Evolutionary conservation across 805 yeast species (phyloP).

Genomic region (Pichia ethanolica): DNA sequence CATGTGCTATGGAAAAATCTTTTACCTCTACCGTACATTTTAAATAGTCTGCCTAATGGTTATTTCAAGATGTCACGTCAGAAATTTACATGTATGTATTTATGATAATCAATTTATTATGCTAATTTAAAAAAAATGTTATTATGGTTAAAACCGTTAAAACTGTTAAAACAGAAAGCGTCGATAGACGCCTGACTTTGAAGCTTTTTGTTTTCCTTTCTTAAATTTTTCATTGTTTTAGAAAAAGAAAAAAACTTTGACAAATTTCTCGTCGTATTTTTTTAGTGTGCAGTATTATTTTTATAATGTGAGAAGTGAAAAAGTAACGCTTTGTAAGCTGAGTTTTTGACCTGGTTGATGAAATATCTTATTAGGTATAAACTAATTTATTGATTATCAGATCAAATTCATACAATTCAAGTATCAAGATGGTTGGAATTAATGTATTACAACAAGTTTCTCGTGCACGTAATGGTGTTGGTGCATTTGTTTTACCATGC

Average conservation of each 20-base stretch:
- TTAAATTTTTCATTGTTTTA: not conserved
- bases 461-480: conserved; percentile 66
- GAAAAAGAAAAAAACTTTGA: not conserved
- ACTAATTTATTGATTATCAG: not conserved
- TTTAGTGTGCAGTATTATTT: not conserved
- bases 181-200: not conserved
- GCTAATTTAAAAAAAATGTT: too few species aligned
- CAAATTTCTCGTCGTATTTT: too few species aligned
- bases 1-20: conserved; percentile 10
- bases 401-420: not conserved
- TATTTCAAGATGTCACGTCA: too few species aligned
- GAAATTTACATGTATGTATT: too few species aligned
- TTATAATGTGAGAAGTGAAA: not conserved
- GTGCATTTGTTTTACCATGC: conserved; percentile 70
- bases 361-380: not conserved
- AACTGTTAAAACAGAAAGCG: too few species aligned
- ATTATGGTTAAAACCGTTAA: too few species aligned
- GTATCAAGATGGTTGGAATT: conserved; percentile 30
- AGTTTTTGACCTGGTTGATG: too few species aligned
- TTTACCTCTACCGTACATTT: not conserved
- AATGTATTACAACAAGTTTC: conserved; percentile 55
- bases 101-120: too few species aligned
- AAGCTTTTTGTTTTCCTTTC: not conserved
- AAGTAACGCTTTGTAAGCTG: too few species aligned
- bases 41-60: too few species aligned